Evolutionary conservation across 352 stramenopile species (phyloP), one percentile per base, ranked within the genome.

Genomic region (Pythium pyrilobum): DNA sequence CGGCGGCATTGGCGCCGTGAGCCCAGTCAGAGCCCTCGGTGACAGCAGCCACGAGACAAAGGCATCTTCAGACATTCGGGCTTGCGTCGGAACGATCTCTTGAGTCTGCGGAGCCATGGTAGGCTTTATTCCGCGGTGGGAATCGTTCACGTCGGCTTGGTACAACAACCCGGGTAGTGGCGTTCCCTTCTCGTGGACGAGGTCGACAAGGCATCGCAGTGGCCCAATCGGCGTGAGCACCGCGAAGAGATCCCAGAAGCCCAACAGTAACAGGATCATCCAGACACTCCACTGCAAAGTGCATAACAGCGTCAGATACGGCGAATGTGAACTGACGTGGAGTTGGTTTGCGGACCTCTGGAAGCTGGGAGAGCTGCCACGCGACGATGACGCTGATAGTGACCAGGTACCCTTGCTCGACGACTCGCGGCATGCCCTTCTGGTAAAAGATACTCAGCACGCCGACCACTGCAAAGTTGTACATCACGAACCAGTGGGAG

Each of bases 191-290:
- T 96, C 78, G 40, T 97, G 89, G 31, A 98, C 93, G 20, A 98
- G 69, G 48, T 98, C 81, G 8, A 93, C 90, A 2, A 99, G 72
- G 16, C 86, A 93, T 25, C 95, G 95, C 16, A 99, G 73, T 16
- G 97, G 96, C 11, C 96, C 96, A 52, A 96, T 91, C 0, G 97
- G 96, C 9, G 95, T 96, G 18, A 99, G 70, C 3, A 99, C 97
- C 4, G 97, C 97, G 61, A 96, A 98, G 7, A 99, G 71, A 70
- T 99, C 97, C 75, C 98, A 99, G 33, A 99, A 86, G 2, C 87
- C 96, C 37, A 99, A 69, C 32, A 98, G 88, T 11, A 98, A 64
- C n/a, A 96, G 62, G 4, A 96, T 67, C 55, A 88, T 89, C 87
- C 87, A 96, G 11, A 80, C 66, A 25, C 81, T 95, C 85, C 84